Conservation (phyloP, 495 filamentous ascomycete species). For the Echria macrotheca region DNA sequence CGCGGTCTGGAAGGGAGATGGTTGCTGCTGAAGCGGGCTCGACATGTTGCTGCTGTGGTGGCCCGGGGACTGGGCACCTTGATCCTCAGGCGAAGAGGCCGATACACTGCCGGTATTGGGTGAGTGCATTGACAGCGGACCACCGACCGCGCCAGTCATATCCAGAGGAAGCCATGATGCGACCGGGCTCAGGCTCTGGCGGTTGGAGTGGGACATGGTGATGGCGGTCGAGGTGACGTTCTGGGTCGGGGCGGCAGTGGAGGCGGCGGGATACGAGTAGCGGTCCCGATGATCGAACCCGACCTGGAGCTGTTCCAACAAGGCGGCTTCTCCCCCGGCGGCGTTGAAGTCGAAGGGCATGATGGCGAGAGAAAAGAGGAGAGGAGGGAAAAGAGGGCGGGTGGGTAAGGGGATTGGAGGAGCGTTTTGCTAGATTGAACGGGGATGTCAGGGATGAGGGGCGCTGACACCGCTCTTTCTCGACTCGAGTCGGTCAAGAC, state of each 20-base stretch:
- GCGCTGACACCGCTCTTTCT: slow-evolving; percentile 37
- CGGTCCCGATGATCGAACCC: slow-evolving; percentile 53
- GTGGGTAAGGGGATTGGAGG: slow-evolving; percentile 26
- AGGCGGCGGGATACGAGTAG: slow-evolving; percentile 40
- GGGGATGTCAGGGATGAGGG: slow-evolving; percentile 14
- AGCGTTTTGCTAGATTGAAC: slow-evolving; percentile 26
- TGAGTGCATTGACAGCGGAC: slow-evolving; percentile 31
- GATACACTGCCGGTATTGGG: slow-evolving; percentile 37
- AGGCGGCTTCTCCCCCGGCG: slow-evolving; percentile 43
- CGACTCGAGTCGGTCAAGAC: slow-evolving; percentile 30
- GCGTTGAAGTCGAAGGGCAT: slow-evolving; percentile 55
- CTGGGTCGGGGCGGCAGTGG: slow-evolving; percentile 37
- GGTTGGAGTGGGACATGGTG: slow-evolving; percentile 35
- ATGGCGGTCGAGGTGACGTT: slow-evolving; percentile 41
- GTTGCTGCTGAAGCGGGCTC: slow-evolving; percentile 43
- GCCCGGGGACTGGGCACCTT: slow-evolving; percentile 39
- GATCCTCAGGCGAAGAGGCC: slow-evolving; percentile 42
- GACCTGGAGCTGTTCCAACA: slow-evolving; percentile 48
- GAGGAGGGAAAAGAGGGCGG: slow-evolving; percentile 16
- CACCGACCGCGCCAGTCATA: slow-evolving; percentile 31
- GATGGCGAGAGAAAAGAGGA: slow-evolving; percentile 25
- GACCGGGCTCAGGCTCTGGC: slow-evolving; percentile 35
- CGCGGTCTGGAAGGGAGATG: slow-evolving; percentile 41
- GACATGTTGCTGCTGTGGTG: slow-evolving; percentile 35
- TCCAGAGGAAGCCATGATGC: slow-evolving; percentile 43